Evolutionary conservation across 2,329 filamentous ascomycete species (phyloP).

Genomic region (Aspergillus brunneoviolaceus): DNA sequence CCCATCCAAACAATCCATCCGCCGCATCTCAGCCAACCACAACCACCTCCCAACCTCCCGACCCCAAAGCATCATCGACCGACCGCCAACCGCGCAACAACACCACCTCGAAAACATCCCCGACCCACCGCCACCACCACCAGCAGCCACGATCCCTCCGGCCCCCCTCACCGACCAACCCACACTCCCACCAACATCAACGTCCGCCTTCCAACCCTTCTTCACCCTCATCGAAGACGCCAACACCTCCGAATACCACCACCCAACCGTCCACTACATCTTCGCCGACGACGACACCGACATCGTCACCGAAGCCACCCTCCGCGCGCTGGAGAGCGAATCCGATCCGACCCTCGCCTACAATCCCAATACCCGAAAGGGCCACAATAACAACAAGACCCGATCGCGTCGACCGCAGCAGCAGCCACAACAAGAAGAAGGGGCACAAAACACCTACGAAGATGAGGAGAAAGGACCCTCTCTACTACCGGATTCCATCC

Average conservation of each 20-base stretch:
- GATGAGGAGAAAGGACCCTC: slow-evolving; percentile 27
- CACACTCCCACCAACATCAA: slow-evolving; percentile 16
- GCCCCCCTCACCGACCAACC: slow-evolving; percentile 12
- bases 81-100: slow-evolving; percentile 16
- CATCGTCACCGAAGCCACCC: slow-evolving; percentile 65
- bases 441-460: neutral
- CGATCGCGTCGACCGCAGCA: neutral
- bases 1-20: slow-evolving; percentile 28
- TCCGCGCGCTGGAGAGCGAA: slow-evolving; percentile 54
- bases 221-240: slow-evolving; percentile 82
- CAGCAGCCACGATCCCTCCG: slow-evolving; percentile 12
- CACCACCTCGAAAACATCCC: slow-evolving; percentile 8
- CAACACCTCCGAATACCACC: slow-evolving; percentile 70
- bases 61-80: slow-evolving; percentile 25
- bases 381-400: neutral
- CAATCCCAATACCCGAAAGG: slow-evolving; percentile 11
- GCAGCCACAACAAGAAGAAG: slow-evolving; percentile 12
- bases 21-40: slow-evolving; percentile 11
- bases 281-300: slow-evolving; percentile 90
- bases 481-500: slow-evolving; percentile 48
- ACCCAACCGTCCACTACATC: slow-evolving; percentile 87
- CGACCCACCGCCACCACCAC: slow-evolving; percentile 12
- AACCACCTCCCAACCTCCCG: slow-evolving; percentile 10
- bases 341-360: slow-evolving; percentile 30
- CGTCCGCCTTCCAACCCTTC: slow-evolving; percentile 67